These are phyloP conservation scores for Thielaviopsis punctulata DNA, from an alignment of 2,329 filamentous ascomycete species.

Conservation along the genomic window DNA sequence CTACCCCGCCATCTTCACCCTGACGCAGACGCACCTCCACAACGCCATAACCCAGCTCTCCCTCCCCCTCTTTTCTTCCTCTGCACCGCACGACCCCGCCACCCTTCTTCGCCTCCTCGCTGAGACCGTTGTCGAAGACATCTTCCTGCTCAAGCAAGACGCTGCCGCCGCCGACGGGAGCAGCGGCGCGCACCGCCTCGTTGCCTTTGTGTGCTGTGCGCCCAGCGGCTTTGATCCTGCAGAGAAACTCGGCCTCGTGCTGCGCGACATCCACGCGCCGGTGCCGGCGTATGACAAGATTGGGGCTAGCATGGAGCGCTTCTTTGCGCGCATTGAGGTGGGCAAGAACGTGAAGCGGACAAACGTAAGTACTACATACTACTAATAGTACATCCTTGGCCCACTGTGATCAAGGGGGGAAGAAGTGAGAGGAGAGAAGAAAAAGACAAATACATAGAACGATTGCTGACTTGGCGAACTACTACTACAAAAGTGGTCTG, in stretches of 20 bases:
- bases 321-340: constrained; percentile 29
- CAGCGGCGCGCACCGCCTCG: constrained; percentile 21
- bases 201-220: constrained; percentile 35
- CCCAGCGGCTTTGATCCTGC: constrained; percentile 35
- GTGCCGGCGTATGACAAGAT: constrained; percentile 39
- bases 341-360: constrained; percentile 32
- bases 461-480: too few species aligned
- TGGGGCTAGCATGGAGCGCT: constrained; percentile 35
- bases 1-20: constrained; percentile 30
- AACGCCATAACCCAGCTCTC: constrained; percentile 24
- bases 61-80: constrained; percentile 17
- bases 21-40: constrained; percentile 15
- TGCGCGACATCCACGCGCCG: constrained; percentile 32
- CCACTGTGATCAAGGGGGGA: too few species aligned
- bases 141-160: constrained; percentile 31
- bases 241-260: constrained; percentile 29
- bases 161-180: too few species aligned
- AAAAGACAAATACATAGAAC: neutral
- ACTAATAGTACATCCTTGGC: neutral
- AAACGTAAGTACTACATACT: constrained; percentile 24
- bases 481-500: constrained; percentile 25
- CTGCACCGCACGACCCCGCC: constrained; percentile 15
- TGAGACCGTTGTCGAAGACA: constrained; percentile 37
- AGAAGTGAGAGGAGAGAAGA: too few species aligned
- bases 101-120: constrained; percentile 25